These are phyloP conservation scores for Aureobasidium sp. DNA, from an alignment of 2,329 filamentous ascomycete species.

Conservation along the genomic window DNA sequence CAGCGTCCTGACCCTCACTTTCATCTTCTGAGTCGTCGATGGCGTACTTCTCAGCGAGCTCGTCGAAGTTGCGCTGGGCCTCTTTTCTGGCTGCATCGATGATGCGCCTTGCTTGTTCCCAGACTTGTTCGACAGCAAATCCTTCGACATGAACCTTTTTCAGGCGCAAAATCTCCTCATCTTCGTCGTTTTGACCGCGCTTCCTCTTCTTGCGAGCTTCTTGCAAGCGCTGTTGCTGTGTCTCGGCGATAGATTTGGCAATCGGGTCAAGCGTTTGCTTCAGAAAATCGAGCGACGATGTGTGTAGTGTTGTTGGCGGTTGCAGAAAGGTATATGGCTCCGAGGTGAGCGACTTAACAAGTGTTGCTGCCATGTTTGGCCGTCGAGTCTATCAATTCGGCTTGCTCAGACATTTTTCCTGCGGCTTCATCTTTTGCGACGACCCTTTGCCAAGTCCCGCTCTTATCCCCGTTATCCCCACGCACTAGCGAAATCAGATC, in stretches of 20 bases:
- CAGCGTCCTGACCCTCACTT: constrained; percentile 28
- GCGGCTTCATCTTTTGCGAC: constrained; percentile 8
- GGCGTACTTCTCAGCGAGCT: constrained; percentile 23
- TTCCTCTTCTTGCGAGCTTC: constrained; percentile 70
- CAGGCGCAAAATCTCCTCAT: constrained; percentile 58
- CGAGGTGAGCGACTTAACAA: constrained; percentile 17
- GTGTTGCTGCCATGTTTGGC: constrained; percentile 5
- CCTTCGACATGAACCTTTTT: constrained; percentile 80
- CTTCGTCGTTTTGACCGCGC: constrained; percentile 47
- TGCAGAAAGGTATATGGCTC: constrained; percentile 67
- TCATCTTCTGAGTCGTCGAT: constrained; percentile 22
- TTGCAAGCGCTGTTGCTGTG: constrained; percentile 62
- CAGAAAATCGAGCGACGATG: constrained; percentile 64
- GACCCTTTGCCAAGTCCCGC: not conserved
- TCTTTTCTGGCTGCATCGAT: constrained; percentile 57
- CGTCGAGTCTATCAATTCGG: not conserved
- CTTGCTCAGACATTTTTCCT: constrained; percentile 7
- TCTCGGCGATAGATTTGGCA: constrained; percentile 63
- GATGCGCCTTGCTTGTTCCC: constrained; percentile 85
- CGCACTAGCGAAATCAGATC: too few relatives aligned
- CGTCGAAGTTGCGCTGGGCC: constrained; percentile 42
- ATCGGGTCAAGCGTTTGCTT: constrained; percentile 75
- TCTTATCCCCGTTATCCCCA: not conserved
- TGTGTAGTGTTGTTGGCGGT: constrained; percentile 59
- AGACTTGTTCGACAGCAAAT: constrained; percentile 82